Conservation (phyloP, 116 monocot species). For the Trichopus zeylanicus region DNA sequence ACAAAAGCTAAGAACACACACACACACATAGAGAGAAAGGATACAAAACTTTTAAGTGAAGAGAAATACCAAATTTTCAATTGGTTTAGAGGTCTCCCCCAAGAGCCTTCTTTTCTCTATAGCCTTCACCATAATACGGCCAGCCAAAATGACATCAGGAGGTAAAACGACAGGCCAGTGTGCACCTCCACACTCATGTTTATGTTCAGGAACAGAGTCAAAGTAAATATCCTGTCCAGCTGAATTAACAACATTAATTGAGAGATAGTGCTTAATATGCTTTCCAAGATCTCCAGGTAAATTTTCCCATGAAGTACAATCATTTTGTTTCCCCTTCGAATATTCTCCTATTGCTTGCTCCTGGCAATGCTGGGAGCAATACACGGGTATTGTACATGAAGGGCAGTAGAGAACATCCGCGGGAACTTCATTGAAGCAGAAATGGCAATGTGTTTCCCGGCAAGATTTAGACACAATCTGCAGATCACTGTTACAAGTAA, state of each 20-base stretch:
- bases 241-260: constrained; percentile 1
- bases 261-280: constrained; percentile 15
- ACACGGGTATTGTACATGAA: constrained; percentile 76
- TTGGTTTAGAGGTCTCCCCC: constrained; percentile 10
- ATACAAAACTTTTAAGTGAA: background rate
- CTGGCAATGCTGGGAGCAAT: constrained; percentile 72
- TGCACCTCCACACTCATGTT: constrained; percentile 88
- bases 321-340: constrained; percentile 8
- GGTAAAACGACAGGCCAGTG: constrained; percentile 89
- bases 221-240: background rate
- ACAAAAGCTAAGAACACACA: background rate
- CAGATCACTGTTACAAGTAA: constrained; percentile 31
- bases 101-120: constrained; percentile 24
- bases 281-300: constrained; percentile 28
- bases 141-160: constrained; percentile 74
- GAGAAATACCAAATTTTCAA: constrained; percentile 32
- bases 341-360: constrained; percentile 25
- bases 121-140: constrained; percentile 44
- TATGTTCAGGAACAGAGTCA: constrained; percentile 53
- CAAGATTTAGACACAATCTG: constrained; percentile 74
- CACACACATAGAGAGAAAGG: too few species aligned
- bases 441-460: constrained; percentile 86
- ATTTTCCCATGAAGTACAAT: constrained; percentile 13
- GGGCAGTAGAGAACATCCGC: constrained; percentile 62
- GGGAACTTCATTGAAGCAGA: constrained; percentile 75